Evolutionary conservation across 2,329 filamentous ascomycete species (phyloP), one percentile per base, ranked within the genome.

Genomic region (Curvularia verruculosa): DNA sequence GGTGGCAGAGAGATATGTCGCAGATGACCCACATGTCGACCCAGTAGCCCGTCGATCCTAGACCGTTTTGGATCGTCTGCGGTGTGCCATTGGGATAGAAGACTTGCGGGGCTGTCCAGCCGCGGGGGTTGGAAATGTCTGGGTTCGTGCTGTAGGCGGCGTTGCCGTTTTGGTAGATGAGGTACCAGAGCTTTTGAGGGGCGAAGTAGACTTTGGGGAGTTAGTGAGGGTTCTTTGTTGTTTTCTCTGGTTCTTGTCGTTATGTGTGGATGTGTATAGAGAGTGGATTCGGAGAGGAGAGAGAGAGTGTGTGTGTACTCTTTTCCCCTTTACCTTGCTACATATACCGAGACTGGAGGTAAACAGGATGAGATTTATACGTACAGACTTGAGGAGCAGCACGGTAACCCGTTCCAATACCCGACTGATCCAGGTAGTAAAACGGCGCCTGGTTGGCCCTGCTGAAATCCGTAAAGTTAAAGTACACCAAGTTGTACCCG

Each of bases 11-110:
- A 1, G 49, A 31, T 2, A 57, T 50, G 60, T 79, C 77, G 66
- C 77, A 80, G 48, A 80, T 77, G 23, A 78, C 72, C 76, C 77
- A 78, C 77, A 79, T 78, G 61, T 79, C 78, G 12, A 79, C 76
- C 77, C 77, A 80, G 61, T 76, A 76, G 7, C 76, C 76, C 6
- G 56, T 56, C 19, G 21, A 52, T 15, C 48, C 19, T 10, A 77
- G 69, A 44, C 75, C 73, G 5, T 71, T 45, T 2, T 61, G 56
- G 51, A 78, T 75, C 39, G 72, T 71, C 8, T 56, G 51, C 0
- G 78, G 77, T 8, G 64, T 71, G 28, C 65, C 65, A 43, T 56
- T 64, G 15, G 62, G 49, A 56, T 75, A 80, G 61, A 80, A 79
- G 13, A 61, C 70, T 49, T 70, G 64, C 1, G 74, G 74, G 0